phyloP scores from a whole-genome alignment of 139 green algal genomes.

The Tetradesmus lagerheimii region DNA sequence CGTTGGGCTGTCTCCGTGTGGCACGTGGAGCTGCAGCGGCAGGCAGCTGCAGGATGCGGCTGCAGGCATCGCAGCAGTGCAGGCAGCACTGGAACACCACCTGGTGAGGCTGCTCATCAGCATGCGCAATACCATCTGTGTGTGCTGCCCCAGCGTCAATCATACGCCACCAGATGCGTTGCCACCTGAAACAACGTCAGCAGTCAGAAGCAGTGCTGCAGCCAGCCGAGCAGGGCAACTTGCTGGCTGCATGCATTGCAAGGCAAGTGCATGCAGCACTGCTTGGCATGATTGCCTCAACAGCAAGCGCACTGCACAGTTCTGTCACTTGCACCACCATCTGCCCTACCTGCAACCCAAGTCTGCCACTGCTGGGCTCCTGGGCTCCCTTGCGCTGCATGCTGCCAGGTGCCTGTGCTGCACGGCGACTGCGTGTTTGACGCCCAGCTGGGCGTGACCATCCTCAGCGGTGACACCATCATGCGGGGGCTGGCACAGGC shows the following conservation, averaged over 20 bases:
- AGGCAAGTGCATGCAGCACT: too few relatives aligned
- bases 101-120: background rate
- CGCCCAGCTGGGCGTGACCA: constrained; percentile 58
- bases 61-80: constrained; percentile 18
- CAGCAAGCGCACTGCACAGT: too few relatives aligned
- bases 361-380: background rate
- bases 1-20: constrained; percentile 67
- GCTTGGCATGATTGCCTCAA: too few relatives aligned
- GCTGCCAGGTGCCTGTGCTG: constrained; percentile 69
- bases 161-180: background rate
- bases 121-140: background rate
- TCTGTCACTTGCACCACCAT: too few relatives aligned
- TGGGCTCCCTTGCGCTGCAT: background rate
- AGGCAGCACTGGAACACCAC: background rate
- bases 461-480: constrained; percentile 73
- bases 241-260: too few relatives aligned
- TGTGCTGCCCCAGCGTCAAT: background rate
- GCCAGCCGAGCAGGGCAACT: too few relatives aligned
- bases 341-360: background rate
- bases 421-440: constrained; percentile 77
- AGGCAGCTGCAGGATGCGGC: constrained; percentile 32
- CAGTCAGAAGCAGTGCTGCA: too few relatives aligned
- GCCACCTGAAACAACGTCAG: too few relatives aligned
- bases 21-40: constrained; percentile 55
- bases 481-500: constrained; percentile 55